These are phyloP conservation scores for Plasmodium vivax DNA, from an alignment of 169 alveolate genomes.

Conservation along the genomic window DNA sequence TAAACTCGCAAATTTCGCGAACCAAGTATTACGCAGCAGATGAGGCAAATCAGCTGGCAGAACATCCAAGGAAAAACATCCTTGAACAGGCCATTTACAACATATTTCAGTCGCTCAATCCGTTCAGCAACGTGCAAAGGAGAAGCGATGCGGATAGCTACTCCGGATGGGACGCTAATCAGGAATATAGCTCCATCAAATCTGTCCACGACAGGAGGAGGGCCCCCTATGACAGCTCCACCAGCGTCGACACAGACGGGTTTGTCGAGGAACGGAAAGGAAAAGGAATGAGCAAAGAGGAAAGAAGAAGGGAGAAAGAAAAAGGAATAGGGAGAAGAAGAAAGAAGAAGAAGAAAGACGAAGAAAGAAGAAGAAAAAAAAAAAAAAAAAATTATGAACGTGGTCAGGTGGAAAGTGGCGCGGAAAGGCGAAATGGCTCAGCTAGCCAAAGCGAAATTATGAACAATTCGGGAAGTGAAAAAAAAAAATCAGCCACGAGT, in stretches of 20 bases:
- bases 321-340: neutral
- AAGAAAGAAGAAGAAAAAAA: neutral
- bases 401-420: neutral
- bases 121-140: neutral
- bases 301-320: neutral
- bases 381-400: slow-evolving; percentile 1
- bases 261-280: neutral
- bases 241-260: neutral
- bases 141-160: neutral
- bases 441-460: slow-evolving; percentile 7
- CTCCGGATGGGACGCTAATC: neutral
- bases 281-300: neutral
- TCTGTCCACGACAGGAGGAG: neutral
- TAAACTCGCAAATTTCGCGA: neutral
- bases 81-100: neutral
- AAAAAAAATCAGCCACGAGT: neutral
- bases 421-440: neutral
- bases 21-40: neutral
- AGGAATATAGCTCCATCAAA: neutral
- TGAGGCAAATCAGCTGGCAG: neutral
- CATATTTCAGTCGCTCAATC: neutral
- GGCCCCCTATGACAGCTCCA: neutral
- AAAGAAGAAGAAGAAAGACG: neutral
- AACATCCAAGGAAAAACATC: neutral
- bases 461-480: neutral